Evolutionary conservation across 192 early-diverging fungal genomes (phyloP).

Genomic region (Gamsiella multidivaricata): DNA sequence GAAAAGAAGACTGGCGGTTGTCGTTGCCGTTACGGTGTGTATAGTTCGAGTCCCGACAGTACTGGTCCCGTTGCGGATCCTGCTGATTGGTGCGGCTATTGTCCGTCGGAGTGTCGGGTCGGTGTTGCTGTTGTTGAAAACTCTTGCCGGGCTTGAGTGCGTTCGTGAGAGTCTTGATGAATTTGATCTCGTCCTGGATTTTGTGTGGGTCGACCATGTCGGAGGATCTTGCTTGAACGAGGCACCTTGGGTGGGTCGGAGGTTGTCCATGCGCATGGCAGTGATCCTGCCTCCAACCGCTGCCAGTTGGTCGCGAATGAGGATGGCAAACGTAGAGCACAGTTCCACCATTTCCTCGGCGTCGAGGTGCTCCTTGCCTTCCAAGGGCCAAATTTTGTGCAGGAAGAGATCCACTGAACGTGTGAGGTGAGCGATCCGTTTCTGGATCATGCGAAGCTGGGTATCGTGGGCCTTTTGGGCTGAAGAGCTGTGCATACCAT

Average conservation of each 20-base stretch:
- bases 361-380: not conserved
- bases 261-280: not conserved
- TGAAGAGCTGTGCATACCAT: not conserved
- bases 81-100: constrained; percentile 8
- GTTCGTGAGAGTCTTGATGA: not conserved
- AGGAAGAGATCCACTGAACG: constrained; percentile 20
- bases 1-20: constrained; percentile 14
- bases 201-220: constrained; percentile 8
- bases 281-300: constrained; percentile 20
- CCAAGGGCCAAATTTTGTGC: constrained; percentile 9
- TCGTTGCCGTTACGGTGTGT: constrained; percentile 6
- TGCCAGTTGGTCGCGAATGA: constrained; percentile 13
- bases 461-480: constrained; percentile 14
- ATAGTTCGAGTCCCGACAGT: not conserved
- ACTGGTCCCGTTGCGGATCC: not conserved
- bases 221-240: not conserved
- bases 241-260: constrained; percentile 1
- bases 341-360: not conserved
- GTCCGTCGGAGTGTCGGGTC: not conserved
- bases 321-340: constrained; percentile 3
- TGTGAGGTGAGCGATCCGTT: constrained; percentile 20
- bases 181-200: constrained; percentile 9
- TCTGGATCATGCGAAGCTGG: constrained; percentile 15
- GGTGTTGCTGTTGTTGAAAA: not conserved
- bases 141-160: not conserved